Percentiles rank a stretch among this genome's conserved stretches.
phyloP scores from a whole-genome alignment of 805 yeast species.

The Metschnikowia henanensis region DNA sequence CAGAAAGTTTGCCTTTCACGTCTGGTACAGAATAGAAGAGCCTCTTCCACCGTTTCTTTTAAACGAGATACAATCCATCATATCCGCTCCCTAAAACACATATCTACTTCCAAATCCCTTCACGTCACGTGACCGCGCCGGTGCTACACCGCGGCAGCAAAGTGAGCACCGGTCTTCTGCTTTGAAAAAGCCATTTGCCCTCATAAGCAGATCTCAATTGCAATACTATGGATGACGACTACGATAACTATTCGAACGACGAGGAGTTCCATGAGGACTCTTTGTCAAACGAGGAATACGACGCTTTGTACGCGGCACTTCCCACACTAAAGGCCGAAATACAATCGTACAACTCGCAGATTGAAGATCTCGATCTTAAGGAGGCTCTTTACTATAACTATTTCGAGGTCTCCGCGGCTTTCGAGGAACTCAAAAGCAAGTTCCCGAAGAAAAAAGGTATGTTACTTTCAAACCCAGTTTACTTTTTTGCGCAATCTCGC shows the following conservation, averaged over 20 bases:
- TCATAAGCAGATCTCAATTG: too few relatives aligned
- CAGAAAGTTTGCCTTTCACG: too few relatives aligned
- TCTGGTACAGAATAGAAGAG: too few relatives aligned
- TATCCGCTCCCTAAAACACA: too few relatives aligned
- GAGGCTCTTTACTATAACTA: slow-evolving; percentile 61
- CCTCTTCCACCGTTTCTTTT: too few relatives aligned
- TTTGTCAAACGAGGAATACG: slow-evolving; percentile 41
- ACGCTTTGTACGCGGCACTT: slow-evolving; percentile 41
- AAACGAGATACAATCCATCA: too few relatives aligned
- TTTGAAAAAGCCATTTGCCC: too few relatives aligned
- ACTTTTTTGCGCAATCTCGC: too few relatives aligned
- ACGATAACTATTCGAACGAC: slow-evolving; percentile 25
- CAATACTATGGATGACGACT: slow-evolving; percentile 22
- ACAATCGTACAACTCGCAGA: slow-evolving; percentile 40
- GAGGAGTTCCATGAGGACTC: slow-evolving; percentile 40
- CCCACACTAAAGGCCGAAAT: slow-evolving; percentile 43
- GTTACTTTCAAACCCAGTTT: slow-evolving; percentile 23
- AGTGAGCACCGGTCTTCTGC: too few relatives aligned
- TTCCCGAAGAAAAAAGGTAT: slow-evolving; percentile 44
- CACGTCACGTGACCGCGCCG: too few relatives aligned
- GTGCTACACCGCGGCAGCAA: too few relatives aligned
- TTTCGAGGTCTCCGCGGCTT: slow-evolving; percentile 51
- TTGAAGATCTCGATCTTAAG: slow-evolving; percentile 51
- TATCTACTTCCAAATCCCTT: too few relatives aligned
- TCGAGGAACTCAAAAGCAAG: slow-evolving; percentile 44